phyloP scores from a whole-genome alignment of 176 grass and related monocot species.

The Aechmea fasciata region DNA sequence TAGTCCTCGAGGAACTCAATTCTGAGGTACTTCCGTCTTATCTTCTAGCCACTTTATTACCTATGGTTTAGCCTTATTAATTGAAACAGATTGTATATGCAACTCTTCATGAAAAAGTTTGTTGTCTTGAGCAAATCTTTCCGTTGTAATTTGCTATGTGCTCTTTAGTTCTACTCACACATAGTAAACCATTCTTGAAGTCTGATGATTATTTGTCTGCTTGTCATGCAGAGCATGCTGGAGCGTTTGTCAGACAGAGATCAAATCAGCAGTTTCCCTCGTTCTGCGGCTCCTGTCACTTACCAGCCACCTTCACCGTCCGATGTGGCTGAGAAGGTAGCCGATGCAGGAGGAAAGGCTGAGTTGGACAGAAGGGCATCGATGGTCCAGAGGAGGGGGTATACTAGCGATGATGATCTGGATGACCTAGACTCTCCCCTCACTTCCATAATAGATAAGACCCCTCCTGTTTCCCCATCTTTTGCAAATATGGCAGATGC shows the following conservation, averaged over 20 bases:
- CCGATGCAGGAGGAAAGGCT: slow-evolving; percentile 8
- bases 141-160: no score
- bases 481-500: slow-evolving; percentile 7
- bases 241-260: slow-evolving; percentile 25
- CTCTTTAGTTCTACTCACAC: not conserved
- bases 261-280: slow-evolving; percentile 34
- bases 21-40: slow-evolving; percentile 50
- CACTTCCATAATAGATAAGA: slow-evolving; percentile 39
- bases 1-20: slow-evolving; percentile 78
- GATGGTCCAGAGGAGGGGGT: slow-evolving; percentile 54
- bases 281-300: slow-evolving; percentile 29
- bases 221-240: slow-evolving; percentile 49
- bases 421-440: slow-evolving; percentile 59
- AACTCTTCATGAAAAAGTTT: no score
- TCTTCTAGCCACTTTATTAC: not conserved
- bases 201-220: not conserved
- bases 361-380: slow-evolving; percentile 58
- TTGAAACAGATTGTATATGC: no score
- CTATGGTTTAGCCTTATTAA: no score
- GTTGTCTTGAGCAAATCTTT: no score
- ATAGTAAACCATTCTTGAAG: not conserved
- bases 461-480: slow-evolving; percentile 27
- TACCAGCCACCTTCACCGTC: slow-evolving; percentile 31
- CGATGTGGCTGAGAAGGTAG: slow-evolving; percentile 47
- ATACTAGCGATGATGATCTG: slow-evolving; percentile 70